Evolutionary conservation across 768 basidiomycete genomes (phyloP).

Genomic region (Termitomyces bulborhizus): DNA sequence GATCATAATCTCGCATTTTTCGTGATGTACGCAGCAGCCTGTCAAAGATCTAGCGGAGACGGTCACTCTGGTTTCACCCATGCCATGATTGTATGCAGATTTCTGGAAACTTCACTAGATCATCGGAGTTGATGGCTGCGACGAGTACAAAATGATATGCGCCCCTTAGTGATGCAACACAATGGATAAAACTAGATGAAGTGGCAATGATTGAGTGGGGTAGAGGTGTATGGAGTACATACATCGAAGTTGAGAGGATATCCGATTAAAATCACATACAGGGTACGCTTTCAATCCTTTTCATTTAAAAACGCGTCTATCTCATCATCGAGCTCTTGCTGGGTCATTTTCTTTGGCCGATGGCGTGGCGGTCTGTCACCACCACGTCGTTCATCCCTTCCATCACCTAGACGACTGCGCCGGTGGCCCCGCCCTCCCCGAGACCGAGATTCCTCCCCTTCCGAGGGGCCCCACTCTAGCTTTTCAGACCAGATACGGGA

Average conservation of each 20-base stretch:
- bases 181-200: background rate
- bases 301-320: slow-evolving; percentile 71
- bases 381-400: slow-evolving; percentile 21
- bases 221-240: slow-evolving; percentile 4
- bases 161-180: background rate
- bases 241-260: background rate
- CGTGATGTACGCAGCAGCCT: background rate
- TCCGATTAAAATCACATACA: background rate
- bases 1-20: background rate
- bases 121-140: background rate
- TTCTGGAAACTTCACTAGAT: no score
- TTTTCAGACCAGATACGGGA: slow-evolving; percentile 15
- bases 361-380: slow-evolving; percentile 31
- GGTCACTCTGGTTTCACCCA: background rate
- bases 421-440: slow-evolving; percentile 12
- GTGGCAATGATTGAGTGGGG: background rate
- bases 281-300: slow-evolving; percentile 19
- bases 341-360: slow-evolving; percentile 47
- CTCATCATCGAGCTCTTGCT: slow-evolving; percentile 78
- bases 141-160: background rate
- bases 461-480: slow-evolving; percentile 11
- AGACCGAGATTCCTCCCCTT: slow-evolving; percentile 8
- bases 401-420: slow-evolving; percentile 16
- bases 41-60: background rate
- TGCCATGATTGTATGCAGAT: no score